Base-by-base conservation (phyloP, 2,329 filamentous ascomycete genomes). In the Rhytidhysteron rufulum region DNA sequence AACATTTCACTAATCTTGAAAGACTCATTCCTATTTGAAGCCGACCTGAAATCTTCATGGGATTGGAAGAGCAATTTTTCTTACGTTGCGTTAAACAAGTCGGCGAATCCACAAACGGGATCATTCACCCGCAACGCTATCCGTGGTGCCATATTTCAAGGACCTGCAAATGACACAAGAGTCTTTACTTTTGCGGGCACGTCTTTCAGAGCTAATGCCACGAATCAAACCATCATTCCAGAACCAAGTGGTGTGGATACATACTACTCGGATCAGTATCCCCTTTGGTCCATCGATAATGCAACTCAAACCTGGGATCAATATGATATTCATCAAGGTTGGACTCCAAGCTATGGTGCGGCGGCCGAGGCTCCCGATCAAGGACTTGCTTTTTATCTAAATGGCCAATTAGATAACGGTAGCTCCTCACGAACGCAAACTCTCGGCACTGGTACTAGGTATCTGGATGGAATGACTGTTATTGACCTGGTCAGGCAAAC, bases 401-500 rank as follows among this genome's bases (percentile, higher is more conserved):
- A 63, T 42, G 62, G 61, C 3, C 48, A 54, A 30, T 48, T 64
- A 19, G 55, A 67, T 29, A 44, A 45, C 16, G 60, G 60, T 7
- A 59, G 25, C 49, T 16, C 44, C 44, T 5, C 20, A 3, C 39
- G 11, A 11, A 33, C 49, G 10, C 47, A 39, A 3, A 35, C 50
- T 17, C 32, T 49, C 2, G 43, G 39, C 13, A 18, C 16, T 3
- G 41, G 13, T 6, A 33, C 50, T 13, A 36, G 50, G 16, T 36
- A 30, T 13, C 8, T 49, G 2, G 45, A 51, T 25, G 66, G 67
- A 3, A 57, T 68, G 50, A 44, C 69, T 10, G 57, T 67, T n/a
- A 40, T 67, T 15, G 54, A 69, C 41, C 56, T 55, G 13, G 44
- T 50, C 1, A 53, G 53, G 5, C 55, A 62, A 24, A 55, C 51